Evolutionary conservation across 768 basidiomycete genomes (phyloP).

Genomic region (Trametes maxima): DNA sequence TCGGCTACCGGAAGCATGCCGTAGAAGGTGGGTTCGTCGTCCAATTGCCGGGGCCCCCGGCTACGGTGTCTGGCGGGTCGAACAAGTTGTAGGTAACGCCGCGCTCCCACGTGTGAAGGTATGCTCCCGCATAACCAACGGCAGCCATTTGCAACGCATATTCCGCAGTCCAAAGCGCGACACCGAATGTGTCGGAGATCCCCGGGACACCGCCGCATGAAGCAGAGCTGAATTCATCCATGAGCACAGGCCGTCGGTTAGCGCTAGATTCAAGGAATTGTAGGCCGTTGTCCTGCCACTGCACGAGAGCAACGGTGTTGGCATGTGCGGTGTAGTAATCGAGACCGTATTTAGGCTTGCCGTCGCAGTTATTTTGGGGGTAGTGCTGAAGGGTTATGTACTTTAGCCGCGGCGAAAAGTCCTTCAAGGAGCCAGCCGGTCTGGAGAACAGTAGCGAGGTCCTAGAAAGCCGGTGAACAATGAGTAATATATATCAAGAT

Average conservation of each 20-base stretch:
- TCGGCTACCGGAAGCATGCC: constrained; percentile 50
- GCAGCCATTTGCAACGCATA: constrained; percentile 55
- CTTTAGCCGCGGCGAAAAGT: constrained; percentile 44
- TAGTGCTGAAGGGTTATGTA: constrained; percentile 57
- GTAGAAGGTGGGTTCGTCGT: constrained; percentile 53
- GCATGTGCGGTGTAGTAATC: constrained; percentile 50
- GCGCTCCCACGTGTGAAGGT: constrained; percentile 54
- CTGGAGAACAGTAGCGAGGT: constrained; percentile 46
- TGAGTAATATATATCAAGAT: background rate
- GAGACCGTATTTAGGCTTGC: constrained; percentile 38
- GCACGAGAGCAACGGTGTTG: constrained; percentile 43
- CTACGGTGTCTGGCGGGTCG: constrained; percentile 42
- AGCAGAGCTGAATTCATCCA: constrained; percentile 58
- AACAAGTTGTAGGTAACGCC: constrained; percentile 58
- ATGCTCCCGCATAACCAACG: constrained; percentile 52
- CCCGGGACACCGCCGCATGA: constrained; percentile 53
- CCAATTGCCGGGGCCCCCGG: constrained; percentile 40
- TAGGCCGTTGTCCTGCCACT: constrained; percentile 53
- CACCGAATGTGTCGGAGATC: constrained; percentile 54
- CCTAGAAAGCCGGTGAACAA: constrained; percentile 30
- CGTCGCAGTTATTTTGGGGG: constrained; percentile 47
- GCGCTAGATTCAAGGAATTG: constrained; percentile 33
- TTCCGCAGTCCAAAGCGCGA: constrained; percentile 53
- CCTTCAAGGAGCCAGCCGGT: constrained; percentile 42
- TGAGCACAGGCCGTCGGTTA: constrained; percentile 42